Evolutionary conservation across 176 grass and related monocot species (phyloP).

Genomic region (Microstegium vimineum): DNA sequence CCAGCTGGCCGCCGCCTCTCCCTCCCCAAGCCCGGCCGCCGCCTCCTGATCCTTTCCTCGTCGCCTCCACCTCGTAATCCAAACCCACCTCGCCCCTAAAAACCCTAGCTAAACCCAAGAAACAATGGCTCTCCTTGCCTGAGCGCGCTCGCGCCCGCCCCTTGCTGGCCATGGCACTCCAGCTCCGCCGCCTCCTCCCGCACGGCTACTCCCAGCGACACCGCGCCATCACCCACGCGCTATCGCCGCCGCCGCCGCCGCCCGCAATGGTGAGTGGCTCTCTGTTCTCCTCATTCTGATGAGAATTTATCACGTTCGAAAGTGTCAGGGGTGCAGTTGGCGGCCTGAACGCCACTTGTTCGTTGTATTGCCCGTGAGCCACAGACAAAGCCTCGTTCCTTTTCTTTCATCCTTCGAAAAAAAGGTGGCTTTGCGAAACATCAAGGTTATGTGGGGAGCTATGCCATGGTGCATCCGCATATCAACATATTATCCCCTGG

Average conservation of each 20-base stretch:
- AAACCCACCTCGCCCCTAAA: neutral
- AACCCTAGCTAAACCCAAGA: constrained; percentile 37
- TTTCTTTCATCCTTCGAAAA: neutral
- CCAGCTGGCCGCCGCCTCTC: neutral
- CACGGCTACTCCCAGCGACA: constrained; percentile 36
- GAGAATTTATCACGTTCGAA: neutral
- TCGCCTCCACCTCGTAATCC: neutral
- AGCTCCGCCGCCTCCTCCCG: constrained; percentile 63
- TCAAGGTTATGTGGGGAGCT: neutral
- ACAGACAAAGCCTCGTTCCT: neutral
- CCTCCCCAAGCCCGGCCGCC: neutral
- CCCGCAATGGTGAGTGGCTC: constrained; percentile 43
- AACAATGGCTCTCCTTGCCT: constrained; percentile 24
- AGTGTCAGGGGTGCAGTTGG: neutral
- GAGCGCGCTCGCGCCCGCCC: neutral
- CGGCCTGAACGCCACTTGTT: neutral
- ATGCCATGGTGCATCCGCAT: neutral
- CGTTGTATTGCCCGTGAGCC: neutral
- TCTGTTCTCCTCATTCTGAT: neutral
- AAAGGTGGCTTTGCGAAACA: neutral
- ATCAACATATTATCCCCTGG: neutral
- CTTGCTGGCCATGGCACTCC: constrained; percentile 52
- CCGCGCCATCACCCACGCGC: constrained; percentile 30
- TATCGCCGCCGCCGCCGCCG: constrained; percentile 4
- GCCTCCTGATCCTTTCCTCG: neutral